Evolutionary conservation across 2,329 filamentous ascomycete genomes (phyloP), one percentile per base, ranked within the genome.

Genomic region (Cercospora beticola): DNA sequence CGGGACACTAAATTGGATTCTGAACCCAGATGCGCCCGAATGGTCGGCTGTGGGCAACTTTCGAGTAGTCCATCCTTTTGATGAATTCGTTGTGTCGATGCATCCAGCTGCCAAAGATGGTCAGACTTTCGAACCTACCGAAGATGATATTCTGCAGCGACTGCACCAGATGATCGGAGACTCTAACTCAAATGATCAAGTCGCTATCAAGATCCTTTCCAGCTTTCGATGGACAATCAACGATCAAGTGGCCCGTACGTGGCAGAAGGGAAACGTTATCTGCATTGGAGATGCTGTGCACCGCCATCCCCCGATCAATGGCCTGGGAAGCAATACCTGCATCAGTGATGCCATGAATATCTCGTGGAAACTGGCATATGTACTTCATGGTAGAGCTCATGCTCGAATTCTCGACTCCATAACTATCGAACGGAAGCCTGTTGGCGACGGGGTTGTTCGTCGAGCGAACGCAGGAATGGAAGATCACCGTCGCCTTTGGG

Each of bases 11-110:
- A 86, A 89, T 73, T 88, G 85, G 83, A 76, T 85, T 70, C 80
- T 83, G 6, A 68, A 83, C 69, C 85, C 87, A 0, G 82, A 86
- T 61, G 77, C 82, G 57, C 83, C 83, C 0, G 78, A 79, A 0
- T 87, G 84, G 74, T 84, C 81, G 0, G 85, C 83, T 80, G 78
- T 80, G 52, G 78, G 76, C 2, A 76, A 86, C 70, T 81, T 83
- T 8, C 81, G 87, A 40, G 88, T 89, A 86, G 86, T 89, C 5
- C 85, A 84, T 77, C 86, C 87, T 0, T 89, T 86, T 86, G 75
- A 83, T 70, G 86, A 89, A 78, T 89, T 86, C 85, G 74, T 86
- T 14, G 78, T 87, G 16, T 82, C 84, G 0, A 74, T 75, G 7
- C 81, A 66, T 64, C 79, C 0, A 79, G 78, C 4, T 6, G 58